Evolutionary conservation across 352 stramenopile species (phyloP), one percentile per base, ranked within the genome.

Genomic region (Globisporangium acanthophoron): DNA sequence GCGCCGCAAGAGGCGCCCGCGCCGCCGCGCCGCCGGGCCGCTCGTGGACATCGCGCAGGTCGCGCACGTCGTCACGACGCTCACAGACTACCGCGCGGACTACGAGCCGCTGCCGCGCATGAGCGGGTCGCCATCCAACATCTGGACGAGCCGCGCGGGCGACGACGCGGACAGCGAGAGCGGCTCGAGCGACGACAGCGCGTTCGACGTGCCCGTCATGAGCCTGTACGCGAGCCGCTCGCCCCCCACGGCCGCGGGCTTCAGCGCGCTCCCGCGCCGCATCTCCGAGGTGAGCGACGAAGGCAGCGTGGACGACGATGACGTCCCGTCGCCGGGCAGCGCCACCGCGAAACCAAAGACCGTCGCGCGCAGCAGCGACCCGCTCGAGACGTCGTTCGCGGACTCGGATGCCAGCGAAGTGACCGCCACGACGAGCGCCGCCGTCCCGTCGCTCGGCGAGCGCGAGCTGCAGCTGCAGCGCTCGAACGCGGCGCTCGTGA

Each of bases 41-140:
- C 62, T 85, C n/a, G 67, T 87, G 4, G 76, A 87, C 63, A 90
- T 92, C 55, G 54, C 66, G 24, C 82, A 92, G 55, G 82, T 92
- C 43, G 82, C 82, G 3, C 71, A 92, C 60, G 76, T 83, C 3
- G 69, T 92, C 21, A 87, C 76, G 33, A 85, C 73, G 13, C 67
- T 79, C 59, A 78, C 68, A 1, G 77, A 92, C 62, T 92, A 87
- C 67, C 83, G 79, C 20, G 68, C 61, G 33, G 82, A 89, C 56
- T 92, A 92, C 71, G 69, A 58, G 7, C 54, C 66, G 2, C 49
- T 73, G 18, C n/a, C 51, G 12, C 35, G 27, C 3, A 64, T 67
- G 66, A n/a, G 50, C 20, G 53, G 3, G 0, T 2, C 37, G 21
- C n/a, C 58, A 3, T 53, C 71, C 24, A 91, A 91, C 59, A 70